Evolutionary conservation across 306 rosid genomes (phyloP), one percentile per base, ranked within the genome.

Genomic region (Lagenaria siceraria): DNA sequence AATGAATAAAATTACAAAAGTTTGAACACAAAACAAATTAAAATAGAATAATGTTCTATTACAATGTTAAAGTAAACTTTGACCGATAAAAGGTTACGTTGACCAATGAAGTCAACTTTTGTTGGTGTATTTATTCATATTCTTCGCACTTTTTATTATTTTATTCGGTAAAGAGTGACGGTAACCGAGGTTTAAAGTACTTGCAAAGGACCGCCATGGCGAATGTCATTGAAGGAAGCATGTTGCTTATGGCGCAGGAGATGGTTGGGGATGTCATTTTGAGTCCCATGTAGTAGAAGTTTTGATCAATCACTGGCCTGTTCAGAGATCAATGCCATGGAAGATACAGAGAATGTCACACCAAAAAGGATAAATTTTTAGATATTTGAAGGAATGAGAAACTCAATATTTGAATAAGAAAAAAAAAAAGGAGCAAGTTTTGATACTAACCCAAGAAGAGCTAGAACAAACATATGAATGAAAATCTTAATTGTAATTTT

Each of bases 271-370:
- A 89, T 8, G 98, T 95, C 55, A 88, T 86, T 49, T 93, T 92
- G 80, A 95, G 71, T 14, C 98, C 98, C 42, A 87, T 88, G 38
- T 90, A 95, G 85, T 92, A 95, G 35, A 90, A 88, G 61, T 95
- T 95, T 49, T 95, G 98, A 82, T 93, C 98, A 56, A 95, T 81
- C 85, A 95, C 89, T 65, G 97, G 98, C 78, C 98, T 94, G 83
- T 46, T 49, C n/a, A 49, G 49, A 43, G 8, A 49, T 49, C 54
- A 17, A 49, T 49, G 7, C 8, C 54, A 49, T 49, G 54, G 54
- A 49, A 49, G 54, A 49, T 49, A 10, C 14, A 43, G 3, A 49
- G 19, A 49, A 15, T n/a, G 19, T 13, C 1, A 49, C 6, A 14
- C n/a, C n/a, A 15, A 15, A 42, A 77, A 76, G 51, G 51, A 55